Evolutionary conservation across 352 stramenopile species (phyloP).

Genomic region (Phytophthora syringae): DNA sequence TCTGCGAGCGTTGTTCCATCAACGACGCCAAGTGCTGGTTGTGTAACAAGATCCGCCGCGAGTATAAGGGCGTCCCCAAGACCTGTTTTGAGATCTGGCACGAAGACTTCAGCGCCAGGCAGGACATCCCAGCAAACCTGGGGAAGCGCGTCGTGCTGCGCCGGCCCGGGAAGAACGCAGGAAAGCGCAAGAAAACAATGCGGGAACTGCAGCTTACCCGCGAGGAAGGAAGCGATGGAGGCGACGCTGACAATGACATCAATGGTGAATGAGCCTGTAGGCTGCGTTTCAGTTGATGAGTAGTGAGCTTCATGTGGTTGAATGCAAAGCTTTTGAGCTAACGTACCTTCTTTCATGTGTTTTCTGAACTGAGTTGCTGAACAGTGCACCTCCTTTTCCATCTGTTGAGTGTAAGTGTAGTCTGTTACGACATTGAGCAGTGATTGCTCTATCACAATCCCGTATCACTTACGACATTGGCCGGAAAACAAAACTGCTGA

Average conservation of each 20-base stretch:
- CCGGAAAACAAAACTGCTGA: not conserved
- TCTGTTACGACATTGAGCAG: slow-evolving; percentile 1
- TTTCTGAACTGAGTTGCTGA: not conserved
- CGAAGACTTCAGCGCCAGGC: slow-evolving; percentile 23
- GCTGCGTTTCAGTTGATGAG: slow-evolving; percentile 2
- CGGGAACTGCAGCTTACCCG: not conserved
- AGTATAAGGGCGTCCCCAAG: slow-evolving; percentile 2
- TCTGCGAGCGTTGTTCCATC: slow-evolving; percentile 16
- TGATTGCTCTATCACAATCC: not conserved
- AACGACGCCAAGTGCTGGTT: slow-evolving; percentile 24
- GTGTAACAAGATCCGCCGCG: slow-evolving; percentile 15
- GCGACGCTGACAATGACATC: not conserved
- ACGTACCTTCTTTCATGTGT: slow-evolving; percentile 3
- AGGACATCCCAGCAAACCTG: slow-evolving; percentile 3
- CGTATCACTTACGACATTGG: not conserved
- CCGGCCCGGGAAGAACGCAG: slow-evolving; percentile 8
- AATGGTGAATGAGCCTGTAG: not conserved
- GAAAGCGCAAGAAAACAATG: slow-evolving; percentile 22
- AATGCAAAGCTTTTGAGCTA: slow-evolving; percentile 3
- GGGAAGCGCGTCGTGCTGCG: slow-evolving; percentile 23
- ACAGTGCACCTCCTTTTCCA: not conserved
- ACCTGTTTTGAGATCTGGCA: slow-evolving; percentile 37
- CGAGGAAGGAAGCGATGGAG: not conserved
- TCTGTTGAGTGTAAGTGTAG: not conserved
- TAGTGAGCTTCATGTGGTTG: not conserved